Evolutionary conservation across 805 yeast species (phyloP).

Genomic region (Blastobotrys mokoenaii): DNA sequence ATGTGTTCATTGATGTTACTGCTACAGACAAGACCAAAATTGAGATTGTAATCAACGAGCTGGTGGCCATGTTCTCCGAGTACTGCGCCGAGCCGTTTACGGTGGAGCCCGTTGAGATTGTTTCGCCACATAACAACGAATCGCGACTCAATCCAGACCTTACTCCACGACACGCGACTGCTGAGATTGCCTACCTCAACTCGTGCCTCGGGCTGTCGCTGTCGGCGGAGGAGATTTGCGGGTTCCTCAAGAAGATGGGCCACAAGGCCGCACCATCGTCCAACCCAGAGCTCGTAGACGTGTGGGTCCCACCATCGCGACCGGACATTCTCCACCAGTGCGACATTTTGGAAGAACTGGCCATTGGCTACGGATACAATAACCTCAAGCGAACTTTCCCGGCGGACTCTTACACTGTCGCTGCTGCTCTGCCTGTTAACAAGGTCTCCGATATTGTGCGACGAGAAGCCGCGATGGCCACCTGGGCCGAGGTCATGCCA

Average conservation of each 20-base stretch:
- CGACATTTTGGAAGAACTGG: slow-evolving; percentile 98
- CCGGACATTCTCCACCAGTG: slow-evolving; percentile 94
- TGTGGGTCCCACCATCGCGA: slow-evolving; percentile 84
- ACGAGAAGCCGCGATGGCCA: slow-evolving; percentile 84
- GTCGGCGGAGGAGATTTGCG: slow-evolving; percentile 56
- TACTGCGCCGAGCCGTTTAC: slow-evolving; percentile 76
- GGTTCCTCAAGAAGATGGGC: slow-evolving; percentile 73
- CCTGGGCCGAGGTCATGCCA: slow-evolving; percentile 95
- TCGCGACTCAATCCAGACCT: slow-evolving; percentile 71
- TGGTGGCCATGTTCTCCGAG: slow-evolving; percentile 92
- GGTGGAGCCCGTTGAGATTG: slow-evolving; percentile 82
- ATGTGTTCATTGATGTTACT: slow-evolving; percentile 87
- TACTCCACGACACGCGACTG: slow-evolving; percentile 55
- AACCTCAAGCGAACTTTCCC: slow-evolving; percentile 76
- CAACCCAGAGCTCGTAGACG: slow-evolving; percentile 47
- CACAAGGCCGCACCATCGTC: slow-evolving; percentile 51
- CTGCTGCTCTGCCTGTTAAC: slow-evolving; percentile 84
- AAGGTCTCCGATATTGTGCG: slow-evolving; percentile 86
- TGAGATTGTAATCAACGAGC: slow-evolving; percentile 82
- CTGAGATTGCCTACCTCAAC: slow-evolving; percentile 79
- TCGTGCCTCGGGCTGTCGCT: slow-evolving; percentile 83
- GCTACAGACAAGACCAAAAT: slow-evolving; percentile 94
- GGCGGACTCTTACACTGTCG: slow-evolving; percentile 66
- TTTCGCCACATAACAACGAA: slow-evolving; percentile 72
- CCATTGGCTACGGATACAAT: slow-evolving; percentile 91